Conservation (phyloP, 768 basidiomycete species). For the Boletus rufocinnamomeus region DNA sequence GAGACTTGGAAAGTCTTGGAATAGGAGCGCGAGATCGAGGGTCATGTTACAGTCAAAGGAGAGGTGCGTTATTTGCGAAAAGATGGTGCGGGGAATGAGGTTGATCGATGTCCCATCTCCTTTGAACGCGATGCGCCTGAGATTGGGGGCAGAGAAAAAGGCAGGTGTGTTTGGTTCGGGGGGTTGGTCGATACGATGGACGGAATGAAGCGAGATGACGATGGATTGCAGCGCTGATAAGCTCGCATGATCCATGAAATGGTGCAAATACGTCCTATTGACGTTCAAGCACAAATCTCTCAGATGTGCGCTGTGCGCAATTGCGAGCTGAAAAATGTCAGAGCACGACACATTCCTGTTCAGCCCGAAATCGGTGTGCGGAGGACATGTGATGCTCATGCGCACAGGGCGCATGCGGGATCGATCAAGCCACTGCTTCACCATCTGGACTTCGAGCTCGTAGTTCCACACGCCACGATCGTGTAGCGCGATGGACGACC, state of each 20-base stretch:
- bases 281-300: conserved; percentile 22
- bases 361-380: conserved; percentile 21
- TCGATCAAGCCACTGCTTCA: conserved; percentile 24
- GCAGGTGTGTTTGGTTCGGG: background rate
- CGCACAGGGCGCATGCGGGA: conserved; percentile 25
- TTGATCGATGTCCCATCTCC: conserved; percentile 15
- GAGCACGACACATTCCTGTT: conserved; percentile 9
- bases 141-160: conserved; percentile 16
- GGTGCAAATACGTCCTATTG: conserved; percentile 20
- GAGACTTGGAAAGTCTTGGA: conserved; percentile 22
- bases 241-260: conserved; percentile 16
- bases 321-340: conserved; percentile 23
- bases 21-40: conserved; percentile 23
- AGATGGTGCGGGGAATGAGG: conserved; percentile 21
- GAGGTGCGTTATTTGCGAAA: conserved; percentile 27
- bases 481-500: conserved; percentile 30
- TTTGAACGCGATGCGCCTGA: conserved; percentile 17
- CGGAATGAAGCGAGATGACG: conserved; percentile 17
- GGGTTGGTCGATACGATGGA: conserved; percentile 9
- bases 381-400: conserved; percentile 24
- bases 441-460: conserved; percentile 29
- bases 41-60: conserved; percentile 20
- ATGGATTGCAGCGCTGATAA: conserved; percentile 19
- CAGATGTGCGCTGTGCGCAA: conserved; percentile 25
- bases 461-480: conserved; percentile 36